phyloP scores from a whole-genome alignment of 495 filamentous ascomycete genomes.

The Hypoxylon cercidicola region DNA sequence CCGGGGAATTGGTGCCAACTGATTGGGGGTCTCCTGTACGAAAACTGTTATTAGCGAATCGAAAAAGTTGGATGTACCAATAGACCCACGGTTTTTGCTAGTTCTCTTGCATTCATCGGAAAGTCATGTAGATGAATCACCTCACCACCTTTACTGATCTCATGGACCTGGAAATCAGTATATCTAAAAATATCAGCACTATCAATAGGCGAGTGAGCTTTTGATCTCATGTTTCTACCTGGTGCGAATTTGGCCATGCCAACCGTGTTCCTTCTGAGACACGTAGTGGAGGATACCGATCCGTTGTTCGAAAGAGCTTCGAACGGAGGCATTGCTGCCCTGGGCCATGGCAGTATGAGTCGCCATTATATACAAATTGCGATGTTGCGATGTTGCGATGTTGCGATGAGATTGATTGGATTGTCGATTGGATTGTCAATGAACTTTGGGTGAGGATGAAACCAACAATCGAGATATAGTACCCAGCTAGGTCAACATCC shows the following conservation, averaged over 20 bases:
- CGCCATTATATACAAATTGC: constrained; percentile 33
- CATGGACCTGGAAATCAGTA: constrained; percentile 95
- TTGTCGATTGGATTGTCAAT: too few species aligned
- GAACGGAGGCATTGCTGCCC: constrained; percentile 44
- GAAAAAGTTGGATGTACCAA: neutral
- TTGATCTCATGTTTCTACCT: constrained; percentile 23
- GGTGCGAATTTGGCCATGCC: constrained; percentile 44
- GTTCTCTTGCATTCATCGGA: constrained; percentile 39
- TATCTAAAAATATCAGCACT: constrained; percentile 65
- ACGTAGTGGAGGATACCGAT: constrained; percentile 43
- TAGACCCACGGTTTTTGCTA: constrained; percentile 30
- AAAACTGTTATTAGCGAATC: neutral
- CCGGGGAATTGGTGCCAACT: constrained; percentile 11
- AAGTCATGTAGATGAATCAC: constrained; percentile 78
- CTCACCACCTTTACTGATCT: constrained; percentile 80
- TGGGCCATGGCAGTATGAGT: constrained; percentile 49
- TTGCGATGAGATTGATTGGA: constrained; percentile 7
- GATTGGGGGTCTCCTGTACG: constrained; percentile 13
- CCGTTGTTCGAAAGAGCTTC: constrained; percentile 42
- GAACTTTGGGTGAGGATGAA: too few species aligned
- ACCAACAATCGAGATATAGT: too few species aligned
- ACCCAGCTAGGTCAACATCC: too few species aligned
- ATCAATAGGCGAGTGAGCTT: neutral
- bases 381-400: neutral
- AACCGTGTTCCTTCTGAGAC: constrained; percentile 38